Evolutionary conservation across 129 eudicot species (phyloP), one percentile per base, ranked within the genome.

Genomic region (Oenanthe sinensis): DNA sequence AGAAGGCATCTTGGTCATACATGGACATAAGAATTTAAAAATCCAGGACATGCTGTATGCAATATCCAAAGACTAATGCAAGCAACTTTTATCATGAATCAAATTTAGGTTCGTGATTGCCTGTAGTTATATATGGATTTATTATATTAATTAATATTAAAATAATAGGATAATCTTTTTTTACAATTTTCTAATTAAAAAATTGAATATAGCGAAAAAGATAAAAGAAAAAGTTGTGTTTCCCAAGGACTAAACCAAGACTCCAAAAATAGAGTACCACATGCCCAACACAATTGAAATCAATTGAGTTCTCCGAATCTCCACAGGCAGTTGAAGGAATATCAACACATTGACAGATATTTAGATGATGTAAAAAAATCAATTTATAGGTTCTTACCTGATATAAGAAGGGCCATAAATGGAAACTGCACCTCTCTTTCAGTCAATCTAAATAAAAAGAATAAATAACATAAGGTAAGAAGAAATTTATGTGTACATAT

Each of bases 341-440:
- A 39, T 2, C 16, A 76, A 76, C 70, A 48, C 37, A 54, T 33
- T 49, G 46, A 74, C 15, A 75, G n/a, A 60, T 24, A 55, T 15
- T 4, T 47, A 45, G 52, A n/a, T 71, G 44, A 75, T 13, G 70
- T 40, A 26, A 26, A 9, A 49, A 8, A 30, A 60, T 37, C 17
- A 60, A 42, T 9, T 60, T 26, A n/a, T 22, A 45, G 79, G 33
- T 45, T 74, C 78, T 52, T 81, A 90, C 98, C 98, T 86, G 98
- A 95, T 67, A 92, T 84, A 79, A 95, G 98, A 81, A 91, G 90
- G 77, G 88, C 98, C 87, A 91, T 79, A 81, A 95, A 95, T 74
- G 98, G 98, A 81, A 95, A 95, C 82, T 86, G 91, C 84, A 95
- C 80, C 63, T 90, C 87, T 81, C 80, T 84, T 75, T 90, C 89